Percentiles rank a stretch among this genome's conserved stretches.
Conservation (phyloP, 371 early-diverging fungal genomes). For the Dentiscutata heterogama region DNA sequence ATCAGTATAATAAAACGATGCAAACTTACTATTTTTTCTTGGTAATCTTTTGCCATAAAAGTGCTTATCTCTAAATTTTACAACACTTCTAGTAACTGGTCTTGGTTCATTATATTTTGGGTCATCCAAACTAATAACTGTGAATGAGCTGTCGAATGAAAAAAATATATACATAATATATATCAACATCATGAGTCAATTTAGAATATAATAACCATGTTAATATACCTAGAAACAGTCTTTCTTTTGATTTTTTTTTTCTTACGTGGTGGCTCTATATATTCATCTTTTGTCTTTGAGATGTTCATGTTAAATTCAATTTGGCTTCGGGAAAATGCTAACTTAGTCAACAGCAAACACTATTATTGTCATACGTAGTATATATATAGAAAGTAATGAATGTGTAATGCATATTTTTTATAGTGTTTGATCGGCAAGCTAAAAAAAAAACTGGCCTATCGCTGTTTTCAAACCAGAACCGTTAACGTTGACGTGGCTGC, state of each 20-base stretch:
- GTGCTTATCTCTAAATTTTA: neutral
- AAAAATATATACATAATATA: neutral
- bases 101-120: neutral
- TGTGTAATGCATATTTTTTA: no score
- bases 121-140: conserved; percentile 14
- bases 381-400: no score
- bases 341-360: no score
- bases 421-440: no score
- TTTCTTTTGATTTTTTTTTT: neutral
- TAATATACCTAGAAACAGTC: neutral
- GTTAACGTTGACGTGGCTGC: no score
- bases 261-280: neutral
- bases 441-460: no score
- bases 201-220: neutral
- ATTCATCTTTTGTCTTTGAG: no score
- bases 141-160: neutral
- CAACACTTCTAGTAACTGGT: neutral
- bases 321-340: no score
- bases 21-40: conserved; percentile 14
- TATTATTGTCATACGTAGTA: no score
- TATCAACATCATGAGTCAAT: neutral
- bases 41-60: conserved; percentile 24
- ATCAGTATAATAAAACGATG: no score
- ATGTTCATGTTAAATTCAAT: no score
- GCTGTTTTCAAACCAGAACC: no score